A percentile compares a stretch with the other conserved stretches of the same genome.
These are phyloP conservation scores for Oryza brachyantha DNA, from an alignment of 176 grass and related monocot species.

Conservation along the genomic window DNA sequence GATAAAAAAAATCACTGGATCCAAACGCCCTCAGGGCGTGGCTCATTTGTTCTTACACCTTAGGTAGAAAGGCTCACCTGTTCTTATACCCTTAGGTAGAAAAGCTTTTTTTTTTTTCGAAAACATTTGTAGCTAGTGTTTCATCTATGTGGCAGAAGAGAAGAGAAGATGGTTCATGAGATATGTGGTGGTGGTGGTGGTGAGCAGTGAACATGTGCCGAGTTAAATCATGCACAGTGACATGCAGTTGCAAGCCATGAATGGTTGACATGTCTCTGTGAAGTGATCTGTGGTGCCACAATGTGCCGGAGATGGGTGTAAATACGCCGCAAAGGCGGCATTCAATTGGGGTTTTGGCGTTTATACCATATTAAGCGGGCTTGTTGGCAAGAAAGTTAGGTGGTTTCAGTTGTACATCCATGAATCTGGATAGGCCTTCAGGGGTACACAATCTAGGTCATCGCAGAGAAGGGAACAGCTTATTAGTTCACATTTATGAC, in stretches of 20 bases:
- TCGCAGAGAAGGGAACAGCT: neutral
- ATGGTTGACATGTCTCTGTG: slow-evolving; percentile 20
- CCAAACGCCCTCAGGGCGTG: no score
- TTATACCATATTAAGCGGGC: slow-evolving; percentile 33
- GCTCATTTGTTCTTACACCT: no score
- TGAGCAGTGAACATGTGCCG: slow-evolving; percentile 27
- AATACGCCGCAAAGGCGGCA: slow-evolving; percentile 7
- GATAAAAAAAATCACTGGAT: no score
- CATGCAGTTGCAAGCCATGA: slow-evolving; percentile 24
- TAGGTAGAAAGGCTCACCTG: no score
- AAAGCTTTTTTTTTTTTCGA: neutral
- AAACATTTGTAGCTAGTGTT: slow-evolving; percentile 18
- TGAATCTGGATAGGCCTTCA: slow-evolving; percentile 30
- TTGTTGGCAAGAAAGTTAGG: slow-evolving; percentile 29
- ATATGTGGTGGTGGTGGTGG: neutral
- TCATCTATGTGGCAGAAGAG: neutral
- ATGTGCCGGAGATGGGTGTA: neutral
- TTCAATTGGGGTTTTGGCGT: slow-evolving; percentile 31
- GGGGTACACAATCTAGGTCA: slow-evolving; percentile 7
- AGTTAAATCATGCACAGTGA: slow-evolving; percentile 36
- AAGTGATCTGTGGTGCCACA: slow-evolving; percentile 11
- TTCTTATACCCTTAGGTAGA: neutral
- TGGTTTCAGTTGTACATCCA: slow-evolving; percentile 30
- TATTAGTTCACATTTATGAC: slow-evolving; percentile 27
- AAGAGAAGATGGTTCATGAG: neutral